A percentile compares a stretch with the other conserved stretches of the same genome.
phyloP scores from a whole-genome alignment of 306 rosid species.

The Datisca glomerata region DNA sequence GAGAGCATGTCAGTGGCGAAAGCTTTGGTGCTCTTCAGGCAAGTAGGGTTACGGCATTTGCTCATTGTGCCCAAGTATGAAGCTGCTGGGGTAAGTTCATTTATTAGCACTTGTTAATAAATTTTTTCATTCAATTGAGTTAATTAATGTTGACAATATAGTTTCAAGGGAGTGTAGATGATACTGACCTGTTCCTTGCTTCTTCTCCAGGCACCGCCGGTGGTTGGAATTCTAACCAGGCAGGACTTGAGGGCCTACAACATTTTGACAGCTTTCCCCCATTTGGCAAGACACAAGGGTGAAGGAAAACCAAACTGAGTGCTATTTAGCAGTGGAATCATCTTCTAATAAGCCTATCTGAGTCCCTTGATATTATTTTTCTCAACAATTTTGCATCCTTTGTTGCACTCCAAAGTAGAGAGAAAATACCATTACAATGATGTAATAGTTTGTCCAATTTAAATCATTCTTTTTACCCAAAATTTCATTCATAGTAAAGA shows the following conservation, averaged over 20 bases:
- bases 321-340: slow-evolving; percentile 6
- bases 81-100: slow-evolving; percentile 78
- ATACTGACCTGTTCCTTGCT: neutral
- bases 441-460: slow-evolving; percentile 26
- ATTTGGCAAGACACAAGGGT: slow-evolving; percentile 36
- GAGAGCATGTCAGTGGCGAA: slow-evolving; percentile 75
- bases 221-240: slow-evolving; percentile 77
- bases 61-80: slow-evolving; percentile 66
- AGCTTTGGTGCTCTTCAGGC: slow-evolving; percentile 81
- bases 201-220: slow-evolving; percentile 50
- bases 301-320: slow-evolving; percentile 34
- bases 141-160: neutral
- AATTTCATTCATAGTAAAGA: too few species aligned
- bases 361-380: slow-evolving; percentile 11
- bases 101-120: too few species aligned
- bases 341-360: slow-evolving; percentile 20
- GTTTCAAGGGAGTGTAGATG: neutral
- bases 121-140: too few species aligned
- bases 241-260: slow-evolving; percentile 69
- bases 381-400: slow-evolving; percentile 28
- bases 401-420: slow-evolving; percentile 21
- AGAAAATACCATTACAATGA: slow-evolving; percentile 14
- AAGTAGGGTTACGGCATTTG: slow-evolving; percentile 82
- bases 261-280: slow-evolving; percentile 63
- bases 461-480: slow-evolving; percentile 24